phyloP scores from a whole-genome alignment of 179 eudicot genomes.

The Pouteria campechiana region DNA sequence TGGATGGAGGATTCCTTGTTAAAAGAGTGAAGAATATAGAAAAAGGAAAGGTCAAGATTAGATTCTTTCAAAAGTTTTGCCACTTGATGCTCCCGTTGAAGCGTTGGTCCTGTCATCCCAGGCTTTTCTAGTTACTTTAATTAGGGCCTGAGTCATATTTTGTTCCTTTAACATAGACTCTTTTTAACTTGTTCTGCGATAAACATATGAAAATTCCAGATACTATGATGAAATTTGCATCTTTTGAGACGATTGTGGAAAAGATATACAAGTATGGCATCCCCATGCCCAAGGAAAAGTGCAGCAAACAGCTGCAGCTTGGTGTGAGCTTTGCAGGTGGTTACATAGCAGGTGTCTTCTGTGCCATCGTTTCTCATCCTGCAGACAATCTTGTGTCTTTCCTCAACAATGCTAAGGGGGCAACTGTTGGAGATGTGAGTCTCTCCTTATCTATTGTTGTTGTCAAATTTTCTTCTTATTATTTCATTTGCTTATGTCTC shows the following conservation, averaged over 20 bases:
- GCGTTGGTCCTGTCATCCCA: no score
- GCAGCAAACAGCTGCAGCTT: slow-evolving; percentile 39
- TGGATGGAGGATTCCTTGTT: no score
- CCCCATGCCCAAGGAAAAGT: slow-evolving; percentile 42
- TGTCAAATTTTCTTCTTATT: background rate
- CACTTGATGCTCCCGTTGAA: no score
- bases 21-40: no score
- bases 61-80: no score
- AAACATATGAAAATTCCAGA: slow-evolving; percentile 12
- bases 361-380: slow-evolving; percentile 48
- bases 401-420: slow-evolving; percentile 54
- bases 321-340: slow-evolving; percentile 60
- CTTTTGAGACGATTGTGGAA: slow-evolving; percentile 44
- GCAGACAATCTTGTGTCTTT: slow-evolving; percentile 53
- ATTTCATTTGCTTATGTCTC: background rate
- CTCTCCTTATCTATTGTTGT: background rate
- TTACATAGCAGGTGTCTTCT: slow-evolving; percentile 38
- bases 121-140: no score
- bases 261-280: slow-evolving; percentile 32
- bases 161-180: no score
- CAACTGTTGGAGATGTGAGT: slow-evolving; percentile 48
- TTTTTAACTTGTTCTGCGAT: no score
- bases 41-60: no score
- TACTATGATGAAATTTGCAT: slow-evolving; percentile 55
- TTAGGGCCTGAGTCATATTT: no score